Evolutionary conservation across 2,329 filamentous ascomycete genomes (phyloP), one percentile per base, ranked within the genome.

Genomic region (Colletotrichum sp.): DNA sequence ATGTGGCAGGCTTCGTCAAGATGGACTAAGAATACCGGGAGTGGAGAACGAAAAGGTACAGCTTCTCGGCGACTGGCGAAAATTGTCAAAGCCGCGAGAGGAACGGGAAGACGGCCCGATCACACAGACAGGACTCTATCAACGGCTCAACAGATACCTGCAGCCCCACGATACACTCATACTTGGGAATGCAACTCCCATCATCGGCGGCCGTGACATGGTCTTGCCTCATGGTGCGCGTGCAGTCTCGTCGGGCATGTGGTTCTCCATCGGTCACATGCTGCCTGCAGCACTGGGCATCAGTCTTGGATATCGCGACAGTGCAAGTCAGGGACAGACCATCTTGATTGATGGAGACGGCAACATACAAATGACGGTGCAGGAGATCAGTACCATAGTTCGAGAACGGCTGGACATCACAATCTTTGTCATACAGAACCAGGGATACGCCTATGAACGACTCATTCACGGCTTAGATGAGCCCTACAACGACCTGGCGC

Each of bases 381-480:
- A 94, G 80, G 92, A 93, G 77, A 84, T 94, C 6, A 89, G 89
- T 15, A 93, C 91, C 3, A 93, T 94, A 78, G 90, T 94, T 78
- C 85, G 85, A 16, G 85, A 89, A 71, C 85, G 86, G 6, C 84
- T 91, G 32, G 84, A 89, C 55, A 85, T 89, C 3, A 55, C 36
- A 25, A 82, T 89, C 22, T 87, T 92, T 75, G 79, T 92, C 16
- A 87, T 92, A 77, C 91, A 92, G 78, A 92, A 92, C 71, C 86
- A 89, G 30, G 90, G 90, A 1, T 92, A 92, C 78, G 90, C 90
- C 0, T 90, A 92, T 66, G 90, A 92, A 82, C 83, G 91, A 8
- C 85, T 86, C 61, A 91, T 92, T 65, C 89, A 92, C 77, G 91
- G 90, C 9, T 83, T 86, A 18, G 84, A 87, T n/a, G 85, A 89